phyloP scores from a whole-genome alignment of 192 early-diverging fungal species.

The Linnemannia schmuckeri region DNA sequence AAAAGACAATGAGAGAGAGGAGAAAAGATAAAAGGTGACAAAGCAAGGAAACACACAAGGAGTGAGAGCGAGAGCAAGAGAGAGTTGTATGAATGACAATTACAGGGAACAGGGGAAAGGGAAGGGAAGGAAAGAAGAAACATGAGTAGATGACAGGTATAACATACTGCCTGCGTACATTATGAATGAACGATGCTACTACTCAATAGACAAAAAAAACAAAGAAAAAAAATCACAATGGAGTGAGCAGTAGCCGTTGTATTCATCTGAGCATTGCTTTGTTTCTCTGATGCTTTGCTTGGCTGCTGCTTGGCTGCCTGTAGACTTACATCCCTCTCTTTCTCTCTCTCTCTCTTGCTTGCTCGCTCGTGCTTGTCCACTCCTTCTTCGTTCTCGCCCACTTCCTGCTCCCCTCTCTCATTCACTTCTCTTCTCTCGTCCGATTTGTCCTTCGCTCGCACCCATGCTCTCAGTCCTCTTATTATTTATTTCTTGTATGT shows the following conservation, averaged over 20 bases:
- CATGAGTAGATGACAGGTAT: too few species aligned
- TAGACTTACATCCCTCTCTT: not conserved
- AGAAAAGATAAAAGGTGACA: not conserved
- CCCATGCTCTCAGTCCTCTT: conserved; percentile 4
- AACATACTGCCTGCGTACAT: not conserved
- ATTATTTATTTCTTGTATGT: not conserved
- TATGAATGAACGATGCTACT: not conserved
- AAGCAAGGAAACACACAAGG: not conserved
- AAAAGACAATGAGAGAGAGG: not conserved
- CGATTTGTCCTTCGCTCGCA: not conserved
- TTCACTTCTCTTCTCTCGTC: not conserved
- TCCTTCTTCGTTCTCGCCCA: not conserved
- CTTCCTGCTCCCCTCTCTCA: not conserved
- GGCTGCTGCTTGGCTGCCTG: not conserved
- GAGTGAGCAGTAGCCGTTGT: not conserved
- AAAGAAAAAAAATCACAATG: not conserved
- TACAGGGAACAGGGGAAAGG: conserved; percentile 1
- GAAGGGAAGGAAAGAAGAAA: not conserved
- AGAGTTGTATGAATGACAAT: conserved; percentile 21
- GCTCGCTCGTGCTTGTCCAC: not conserved
- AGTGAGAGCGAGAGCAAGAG: not conserved
- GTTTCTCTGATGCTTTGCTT: not conserved
- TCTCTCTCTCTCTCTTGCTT: not conserved
- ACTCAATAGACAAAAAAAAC: not conserved
- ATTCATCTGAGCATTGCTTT: not conserved